Percentiles rank a stretch among this genome's conserved stretches.
phyloP scores from a whole-genome alignment of 2,329 filamentous ascomycete species.

The Tolypocladium album region DNA sequence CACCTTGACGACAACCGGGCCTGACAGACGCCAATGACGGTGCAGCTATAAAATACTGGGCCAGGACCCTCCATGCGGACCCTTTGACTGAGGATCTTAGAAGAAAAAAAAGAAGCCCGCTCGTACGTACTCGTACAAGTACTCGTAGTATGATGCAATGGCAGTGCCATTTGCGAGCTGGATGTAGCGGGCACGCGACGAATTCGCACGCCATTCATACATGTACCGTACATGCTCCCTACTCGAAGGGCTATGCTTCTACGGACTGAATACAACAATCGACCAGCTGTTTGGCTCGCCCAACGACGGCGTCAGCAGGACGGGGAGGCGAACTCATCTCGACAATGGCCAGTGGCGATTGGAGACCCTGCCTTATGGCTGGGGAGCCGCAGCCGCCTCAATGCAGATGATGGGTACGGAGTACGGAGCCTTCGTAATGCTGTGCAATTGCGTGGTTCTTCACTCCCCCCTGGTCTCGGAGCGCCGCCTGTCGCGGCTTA shows the following conservation, averaged over 20 bases:
- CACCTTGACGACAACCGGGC: background rate
- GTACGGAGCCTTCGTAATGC: background rate
- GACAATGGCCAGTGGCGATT: constrained; percentile 3
- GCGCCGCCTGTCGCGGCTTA: background rate
- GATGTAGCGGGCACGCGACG: background rate
- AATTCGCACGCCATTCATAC: background rate
- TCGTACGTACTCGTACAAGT: too few relatives aligned
- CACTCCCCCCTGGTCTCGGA: constrained; percentile 1
- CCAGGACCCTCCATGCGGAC: constrained; percentile 1
- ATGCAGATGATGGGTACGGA: background rate
- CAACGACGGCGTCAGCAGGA: background rate
- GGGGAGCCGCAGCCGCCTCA: constrained; percentile 2
- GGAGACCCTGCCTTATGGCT: background rate
- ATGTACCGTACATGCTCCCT: too few relatives aligned
- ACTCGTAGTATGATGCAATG: background rate
- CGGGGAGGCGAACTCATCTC: constrained; percentile 5
- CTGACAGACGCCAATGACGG: background rate
- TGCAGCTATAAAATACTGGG: background rate
- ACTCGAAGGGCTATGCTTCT: background rate
- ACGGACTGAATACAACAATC: too few relatives aligned
- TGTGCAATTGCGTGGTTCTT: background rate
- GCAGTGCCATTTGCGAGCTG: background rate
- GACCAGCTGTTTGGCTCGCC: background rate
- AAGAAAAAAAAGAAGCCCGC: background rate
- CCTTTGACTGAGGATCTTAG: background rate